Evolutionary conservation across 2,329 filamentous ascomycete genomes (phyloP).

Genomic region (Beauveria brongniartii): DNA sequence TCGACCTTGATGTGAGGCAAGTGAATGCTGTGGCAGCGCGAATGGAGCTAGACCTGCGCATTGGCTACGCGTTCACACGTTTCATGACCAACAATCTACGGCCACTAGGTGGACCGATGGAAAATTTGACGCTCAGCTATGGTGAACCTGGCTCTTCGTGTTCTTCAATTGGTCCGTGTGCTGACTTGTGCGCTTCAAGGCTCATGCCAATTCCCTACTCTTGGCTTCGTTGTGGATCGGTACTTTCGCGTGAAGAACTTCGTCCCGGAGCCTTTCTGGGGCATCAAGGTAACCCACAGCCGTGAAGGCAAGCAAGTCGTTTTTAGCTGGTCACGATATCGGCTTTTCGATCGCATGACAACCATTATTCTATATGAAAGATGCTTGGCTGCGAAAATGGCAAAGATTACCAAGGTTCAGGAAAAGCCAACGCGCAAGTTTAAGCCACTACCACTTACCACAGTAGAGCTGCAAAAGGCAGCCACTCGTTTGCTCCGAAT

Average conservation of each 20-base stretch:
- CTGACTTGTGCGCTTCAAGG: slow-evolving; percentile 28
- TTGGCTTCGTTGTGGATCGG: slow-evolving; percentile 93
- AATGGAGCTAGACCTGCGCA: slow-evolving; percentile 86
- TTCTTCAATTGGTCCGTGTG: background rate
- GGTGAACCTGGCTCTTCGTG: slow-evolving; percentile 38
- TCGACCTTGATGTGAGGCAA: slow-evolving; percentile 74
- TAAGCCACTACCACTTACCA: slow-evolving; percentile 88
- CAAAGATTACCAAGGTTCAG: slow-evolving; percentile 75
- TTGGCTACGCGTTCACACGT: slow-evolving; percentile 86
- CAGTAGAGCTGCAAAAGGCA: slow-evolving; percentile 93
- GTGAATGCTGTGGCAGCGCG: slow-evolving; percentile 80
- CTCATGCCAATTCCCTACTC: slow-evolving; percentile 92
- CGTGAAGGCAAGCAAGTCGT: slow-evolving; percentile 71
- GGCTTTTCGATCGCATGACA: slow-evolving; percentile 80
- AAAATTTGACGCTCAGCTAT: slow-evolving; percentile 67
- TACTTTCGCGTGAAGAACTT: slow-evolving; percentile 94
- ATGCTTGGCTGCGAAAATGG: slow-evolving; percentile 67
- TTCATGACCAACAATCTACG: slow-evolving; percentile 77
- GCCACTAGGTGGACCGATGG: slow-evolving; percentile 58
- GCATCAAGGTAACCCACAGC: slow-evolving; percentile 73
- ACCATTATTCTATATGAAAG: slow-evolving; percentile 78
- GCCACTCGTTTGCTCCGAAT: slow-evolving; percentile 84
- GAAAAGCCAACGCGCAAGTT: slow-evolving; percentile 91
- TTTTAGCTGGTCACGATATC: slow-evolving; percentile 75
- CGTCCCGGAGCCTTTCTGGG: slow-evolving; percentile 86